A percentile compares a stretch with the other conserved stretches of the same genome.
These are phyloP conservation scores for Taxawa tesnikishii DNA, from an alignment of 2,329 filamentous ascomycete species.

Conservation along the genomic window DNA sequence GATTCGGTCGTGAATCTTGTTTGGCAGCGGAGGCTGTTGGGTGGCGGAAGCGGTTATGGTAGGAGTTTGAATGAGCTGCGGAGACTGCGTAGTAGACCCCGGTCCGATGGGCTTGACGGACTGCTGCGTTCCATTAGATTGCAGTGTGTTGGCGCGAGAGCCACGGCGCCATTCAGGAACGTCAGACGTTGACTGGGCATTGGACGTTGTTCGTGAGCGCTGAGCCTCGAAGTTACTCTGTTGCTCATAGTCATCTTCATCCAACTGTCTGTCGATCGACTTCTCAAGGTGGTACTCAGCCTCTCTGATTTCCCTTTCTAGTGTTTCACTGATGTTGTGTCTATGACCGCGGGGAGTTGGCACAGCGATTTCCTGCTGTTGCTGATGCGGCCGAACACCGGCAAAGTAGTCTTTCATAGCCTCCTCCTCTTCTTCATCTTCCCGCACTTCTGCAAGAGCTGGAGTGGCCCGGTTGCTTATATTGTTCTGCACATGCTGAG, in stretches of 20 bases:
- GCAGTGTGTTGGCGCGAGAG: no score
- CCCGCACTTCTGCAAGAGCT: conserved; percentile 55
- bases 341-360: conserved; percentile 50
- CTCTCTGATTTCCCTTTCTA: conserved; percentile 77
- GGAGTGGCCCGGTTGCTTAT: conserved; percentile 29
- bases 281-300: conserved; percentile 57
- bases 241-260: conserved; percentile 57
- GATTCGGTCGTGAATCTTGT: conserved; percentile 5
- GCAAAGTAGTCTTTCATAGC: conserved; percentile 8
- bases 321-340: conserved; percentile 63
- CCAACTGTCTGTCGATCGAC: conserved; percentile 45
- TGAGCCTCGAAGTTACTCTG: not conserved
- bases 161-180: no score
- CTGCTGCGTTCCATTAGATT: no score
- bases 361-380: conserved; percentile 46
- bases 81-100: no score
- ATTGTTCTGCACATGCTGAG: conserved; percentile 21
- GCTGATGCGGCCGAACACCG: conserved; percentile 18
- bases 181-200: no score
- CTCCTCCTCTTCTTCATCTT: conserved; percentile 64
- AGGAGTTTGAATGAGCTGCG: not conserved
- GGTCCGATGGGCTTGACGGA: not conserved
- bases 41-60: no score
- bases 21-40: conserved; percentile 2
- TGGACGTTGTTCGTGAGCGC: no score